Percentiles rank a stretch among this genome's conserved stretches.
Evolutionary conservation across 192 early-diverging fungal genomes (phyloP).

Genomic region (Fimicolochytrium jonesii): DNA sequence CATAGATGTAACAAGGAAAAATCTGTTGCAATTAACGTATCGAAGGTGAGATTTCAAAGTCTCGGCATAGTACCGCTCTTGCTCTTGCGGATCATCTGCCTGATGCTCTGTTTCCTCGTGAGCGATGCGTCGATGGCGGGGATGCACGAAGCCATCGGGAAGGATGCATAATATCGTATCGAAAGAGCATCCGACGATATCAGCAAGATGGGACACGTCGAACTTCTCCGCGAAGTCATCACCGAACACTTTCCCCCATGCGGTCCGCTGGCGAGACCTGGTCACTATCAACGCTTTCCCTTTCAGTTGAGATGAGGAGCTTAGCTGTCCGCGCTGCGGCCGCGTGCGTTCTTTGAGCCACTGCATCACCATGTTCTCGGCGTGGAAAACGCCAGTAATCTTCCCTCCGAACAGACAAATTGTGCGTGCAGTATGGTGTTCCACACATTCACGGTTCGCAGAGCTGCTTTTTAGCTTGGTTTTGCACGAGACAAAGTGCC

Average conservation of each 20-base stretch:
- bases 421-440: neutral
- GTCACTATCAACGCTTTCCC: neutral
- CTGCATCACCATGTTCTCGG: neutral
- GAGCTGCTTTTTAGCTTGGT: constrained; percentile 1
- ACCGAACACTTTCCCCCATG: too few relatives aligned
- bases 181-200: neutral
- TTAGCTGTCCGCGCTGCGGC: neutral
- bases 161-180: neutral
- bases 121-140: too few relatives aligned
- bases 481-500: constrained; percentile 2
- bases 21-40: neutral
- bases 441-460: constrained; percentile 3
- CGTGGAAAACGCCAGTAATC: neutral
- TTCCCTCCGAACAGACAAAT: neutral
- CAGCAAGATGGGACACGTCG: neutral
- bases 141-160: too few relatives aligned
- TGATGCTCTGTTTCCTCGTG: too few relatives aligned
- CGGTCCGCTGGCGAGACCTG: neutral
- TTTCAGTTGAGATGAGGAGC: neutral
- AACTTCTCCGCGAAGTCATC: neutral
- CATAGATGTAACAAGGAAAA: neutral
- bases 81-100: too few relatives aligned
- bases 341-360: neutral
- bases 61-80: too few relatives aligned
- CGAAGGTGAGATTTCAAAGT: neutral